phyloP scores from a whole-genome alignment of 495 filamentous ascomycete species.

The Tuber indicum region DNA sequence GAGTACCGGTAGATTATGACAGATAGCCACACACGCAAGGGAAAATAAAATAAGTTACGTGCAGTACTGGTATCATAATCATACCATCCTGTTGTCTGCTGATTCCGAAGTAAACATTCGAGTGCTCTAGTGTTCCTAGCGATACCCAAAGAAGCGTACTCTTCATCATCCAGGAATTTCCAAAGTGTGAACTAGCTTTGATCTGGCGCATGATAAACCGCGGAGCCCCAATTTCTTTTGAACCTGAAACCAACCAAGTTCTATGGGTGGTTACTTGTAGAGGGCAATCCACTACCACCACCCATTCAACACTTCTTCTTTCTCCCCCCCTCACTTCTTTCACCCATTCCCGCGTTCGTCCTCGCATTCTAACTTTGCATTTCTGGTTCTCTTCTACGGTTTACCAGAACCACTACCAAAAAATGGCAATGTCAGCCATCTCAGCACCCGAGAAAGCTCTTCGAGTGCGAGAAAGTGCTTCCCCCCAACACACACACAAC shows the following conservation, averaged over 20 bases:
- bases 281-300: background rate
- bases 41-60: background rate
- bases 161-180: background rate
- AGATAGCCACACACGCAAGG: background rate
- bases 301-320: background rate
- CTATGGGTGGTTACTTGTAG: background rate
- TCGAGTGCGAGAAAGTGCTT: slow-evolving; percentile 35
- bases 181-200: background rate
- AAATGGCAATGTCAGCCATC: slow-evolving; percentile 34
- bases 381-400: background rate
- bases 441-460: slow-evolving; percentile 30
- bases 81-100: too few relatives aligned
- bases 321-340: background rate
- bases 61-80: background rate
- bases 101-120: background rate
- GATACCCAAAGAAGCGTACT: background rate
- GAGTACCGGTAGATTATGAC: too few relatives aligned
- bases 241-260: background rate
- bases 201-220: background rate
- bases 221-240: background rate
- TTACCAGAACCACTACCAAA: background rate
- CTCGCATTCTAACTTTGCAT: background rate
- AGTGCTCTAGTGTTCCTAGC: background rate
- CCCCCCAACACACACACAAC: background rate
- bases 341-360: background rate